Base-by-base conservation (phyloP, 2,329 filamentous ascomycete species). In the Penicillium sp. region DNA sequence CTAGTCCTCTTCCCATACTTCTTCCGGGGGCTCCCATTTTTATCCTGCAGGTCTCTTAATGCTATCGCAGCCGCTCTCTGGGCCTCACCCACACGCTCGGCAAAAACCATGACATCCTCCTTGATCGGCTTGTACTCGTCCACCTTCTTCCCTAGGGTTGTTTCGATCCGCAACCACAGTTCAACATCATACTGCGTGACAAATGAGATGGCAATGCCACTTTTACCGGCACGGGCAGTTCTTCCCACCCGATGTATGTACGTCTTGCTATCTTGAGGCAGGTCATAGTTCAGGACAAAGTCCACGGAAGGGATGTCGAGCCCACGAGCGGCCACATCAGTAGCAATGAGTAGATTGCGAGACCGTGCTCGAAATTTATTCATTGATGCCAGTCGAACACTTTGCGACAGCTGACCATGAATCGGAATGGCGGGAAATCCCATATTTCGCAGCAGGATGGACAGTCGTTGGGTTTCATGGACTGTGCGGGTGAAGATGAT, bases 401-500 rank as follows among this genome's bases (percentile, higher is more conserved):
- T 87, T 64, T 98, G 93, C 1, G 83, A 89, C 35, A 98, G 79
- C 60, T 95, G 87, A 7, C 91, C 93, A 67, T 98, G 91, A 0
- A 98, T 76, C 0, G 93, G 91, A 45, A 97, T 93, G 3, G 90
- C 91, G 27, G 84, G 83, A 59, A 96, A 93, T 18, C 90, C 91
- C 2, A 98, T 79, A 0, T 83, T 78, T 33, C 91, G 82, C 2
- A 96, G 77, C 11, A 98, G 69, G 57, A 94, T 86, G 16, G 90
- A 82, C 19, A 96, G 67, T 7, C 93, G 80, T 64, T 95, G 88
- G 0, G 89, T 86, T 63, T 97, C 91, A 65, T 87, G 86, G 30
- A 97, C 87, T 0, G 93, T 98, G 28, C 93, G 77, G 0, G 87
- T 89, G 70, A 98, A 98, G 51, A 97, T 79, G 58, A 98, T 94